phyloP scores from a whole-genome alignment of 2,329 filamentous ascomycete genomes.

The Apiospora saccharicola region DNA sequence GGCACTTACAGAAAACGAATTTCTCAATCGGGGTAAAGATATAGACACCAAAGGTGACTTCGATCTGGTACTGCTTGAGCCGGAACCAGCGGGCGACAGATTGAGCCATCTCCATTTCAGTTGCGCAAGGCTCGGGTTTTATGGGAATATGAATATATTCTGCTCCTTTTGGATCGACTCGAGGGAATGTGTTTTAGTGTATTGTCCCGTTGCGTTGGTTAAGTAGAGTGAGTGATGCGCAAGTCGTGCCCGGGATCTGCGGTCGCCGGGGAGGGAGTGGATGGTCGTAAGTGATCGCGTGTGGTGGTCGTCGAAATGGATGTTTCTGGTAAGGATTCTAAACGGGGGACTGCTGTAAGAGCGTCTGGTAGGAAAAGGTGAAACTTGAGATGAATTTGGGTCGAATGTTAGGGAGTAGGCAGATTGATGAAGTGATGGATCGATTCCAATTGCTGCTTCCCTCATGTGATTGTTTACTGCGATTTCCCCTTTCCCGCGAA shows the following conservation, averaged over 20 bases:
- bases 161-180: not conserved
- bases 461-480: slow-evolving; percentile 1
- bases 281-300: slow-evolving; percentile 1
- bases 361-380: not conserved
- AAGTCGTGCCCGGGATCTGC: not conserved
- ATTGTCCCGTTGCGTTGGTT: not conserved
- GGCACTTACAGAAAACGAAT: slow-evolving; percentile 90
- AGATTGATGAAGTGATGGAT: not conserved
- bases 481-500: slow-evolving; percentile 14
- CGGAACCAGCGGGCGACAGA: slow-evolving; percentile 83
- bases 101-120: slow-evolving; percentile 49
- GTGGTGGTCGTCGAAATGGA: not conserved
- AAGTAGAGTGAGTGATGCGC: not conserved
- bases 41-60: slow-evolving; percentile 95
- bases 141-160: not conserved
- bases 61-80: slow-evolving; percentile 97
- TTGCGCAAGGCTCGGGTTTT: not conserved
- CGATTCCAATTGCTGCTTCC: not conserved
- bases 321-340: not conserved
- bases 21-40: slow-evolving; percentile 98
- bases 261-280: not conserved
- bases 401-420: not conserved
- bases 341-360: not conserved
- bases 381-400: not conserved
- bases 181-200: not conserved